Evolutionary conservation across 2,329 filamentous ascomycete species (phyloP), one percentile per base, ranked within the genome.

Genomic region (Cladophialophora chaetospira): DNA sequence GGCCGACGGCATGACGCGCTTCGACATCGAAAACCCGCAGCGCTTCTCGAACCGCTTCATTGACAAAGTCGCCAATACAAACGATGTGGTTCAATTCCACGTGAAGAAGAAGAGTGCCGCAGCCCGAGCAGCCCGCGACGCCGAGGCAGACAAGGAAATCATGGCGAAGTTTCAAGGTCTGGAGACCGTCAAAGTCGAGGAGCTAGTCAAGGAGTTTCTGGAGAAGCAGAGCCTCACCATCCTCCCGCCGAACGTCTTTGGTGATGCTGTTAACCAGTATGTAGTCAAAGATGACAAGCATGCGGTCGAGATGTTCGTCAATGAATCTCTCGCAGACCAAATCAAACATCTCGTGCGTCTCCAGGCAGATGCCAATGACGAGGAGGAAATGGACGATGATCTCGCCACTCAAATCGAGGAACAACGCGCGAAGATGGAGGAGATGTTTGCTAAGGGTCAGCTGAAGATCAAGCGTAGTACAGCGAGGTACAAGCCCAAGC

Each of bases 211-310:
- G 47, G 91, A 97, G 64, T 97, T 92, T 66, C 81, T 99, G 2
- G 83, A 84, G 0, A 88, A 89, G 0, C 92, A 97, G 67, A 92
- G 90, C 0, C 82, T 99, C 28, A 96, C 92, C 56, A 94, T 99
- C 46, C 80, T 99, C 0, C 94, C 94, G 0, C 90, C 96, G 67
- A 94, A 92, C 26, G 88, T 88, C 0, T 97, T 99, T 68, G 89
- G 91, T 13, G 92, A 97, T 68, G 94, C 94, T 0, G 91, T 99
- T 4, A 87, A 86, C 44, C 89, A 96, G 60, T 99, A 94, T 66
- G 91, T 99, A 23, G 87, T 92, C 70, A 97, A 97, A 65, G 91
- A 96, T 64, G 94, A 99, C 75, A 96, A 92, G 69, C 87, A 94
- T 66, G 91, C 91, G 2, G 91, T 97, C 86, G 86, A 92, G 68